Conservation (phyloP, 345 rosid species). For the Brassica juncea region DNA sequence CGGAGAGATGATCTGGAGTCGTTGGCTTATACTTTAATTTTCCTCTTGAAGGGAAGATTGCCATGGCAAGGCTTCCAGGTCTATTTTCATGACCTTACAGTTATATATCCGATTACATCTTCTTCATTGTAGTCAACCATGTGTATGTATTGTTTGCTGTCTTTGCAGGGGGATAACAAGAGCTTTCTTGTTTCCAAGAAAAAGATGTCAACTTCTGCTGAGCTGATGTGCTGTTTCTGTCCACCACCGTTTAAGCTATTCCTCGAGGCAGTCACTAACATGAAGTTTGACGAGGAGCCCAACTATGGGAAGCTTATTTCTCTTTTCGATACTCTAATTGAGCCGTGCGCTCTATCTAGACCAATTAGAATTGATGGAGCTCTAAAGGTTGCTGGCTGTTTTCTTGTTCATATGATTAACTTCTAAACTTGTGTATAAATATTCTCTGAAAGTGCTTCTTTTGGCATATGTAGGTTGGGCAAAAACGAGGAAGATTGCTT, state of each 20-base stretch:
- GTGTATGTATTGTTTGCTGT: neutral
- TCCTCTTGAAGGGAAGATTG: slow-evolving; percentile 82
- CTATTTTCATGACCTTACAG: neutral
- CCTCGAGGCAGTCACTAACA: slow-evolving; percentile 80
- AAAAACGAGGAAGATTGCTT: slow-evolving; percentile 72
- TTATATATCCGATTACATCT: neutral
- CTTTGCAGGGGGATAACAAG: slow-evolving; percentile 84
- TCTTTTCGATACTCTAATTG: slow-evolving; percentile 69
- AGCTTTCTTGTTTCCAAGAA: slow-evolving; percentile 94
- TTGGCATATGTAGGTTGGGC: slow-evolving; percentile 60
- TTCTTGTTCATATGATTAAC: slow-evolving; percentile 10
- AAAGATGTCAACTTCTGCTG: slow-evolving; percentile 89
- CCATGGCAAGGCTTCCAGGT: slow-evolving; percentile 99
- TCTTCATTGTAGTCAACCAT: neutral
- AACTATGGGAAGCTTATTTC: slow-evolving; percentile 86
- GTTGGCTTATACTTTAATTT: slow-evolving; percentile 86
- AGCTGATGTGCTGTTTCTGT: slow-evolving; percentile 78
- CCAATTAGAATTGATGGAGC: slow-evolving; percentile 95
- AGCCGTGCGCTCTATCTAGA: slow-evolving; percentile 57
- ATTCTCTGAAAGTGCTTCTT: slow-evolving; percentile 1
- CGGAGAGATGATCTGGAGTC: slow-evolving; percentile 98
- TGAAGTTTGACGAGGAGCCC: slow-evolving; percentile 95
- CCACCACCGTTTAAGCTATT: slow-evolving; percentile 77
- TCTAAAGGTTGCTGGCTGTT: slow-evolving; percentile 58
- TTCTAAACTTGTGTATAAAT: slow-evolving; percentile 34